Evolutionary conservation across 1,284 basidiomycete genomes (phyloP), one percentile per base, ranked within the genome.

Genomic region (Leccinum subspadiceum): DNA sequence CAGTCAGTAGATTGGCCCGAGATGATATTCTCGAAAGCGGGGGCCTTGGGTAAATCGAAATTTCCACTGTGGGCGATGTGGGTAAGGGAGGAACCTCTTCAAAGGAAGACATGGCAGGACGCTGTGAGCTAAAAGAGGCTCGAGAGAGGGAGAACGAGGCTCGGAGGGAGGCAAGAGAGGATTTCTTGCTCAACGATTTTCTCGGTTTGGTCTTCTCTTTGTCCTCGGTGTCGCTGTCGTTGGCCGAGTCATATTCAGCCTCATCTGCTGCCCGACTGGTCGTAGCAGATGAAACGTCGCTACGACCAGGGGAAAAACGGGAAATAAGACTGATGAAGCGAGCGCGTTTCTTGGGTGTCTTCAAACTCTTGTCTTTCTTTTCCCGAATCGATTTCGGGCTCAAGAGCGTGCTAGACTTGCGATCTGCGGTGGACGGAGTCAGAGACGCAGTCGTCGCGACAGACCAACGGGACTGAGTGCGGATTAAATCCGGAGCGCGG

Each of bases 281-380:
- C 3, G 60, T 53, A 0, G 56, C 26, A 2, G 68, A 56, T 9
- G 63, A 48, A 2, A 54, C 6, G 4, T 73, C 70, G 5, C 22
- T 29, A 15, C 72, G 73, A 24, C 71, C 64, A 0, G 70, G 73
- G 1, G 73, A 74, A 9, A 72, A 24, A 3, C 70, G 71, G 0
- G 72, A 73, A 5, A 72, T 72, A 53, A 72, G 68, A 53, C 66
- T 73, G 33, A 75, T 70, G 54, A 72, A 73, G n/a, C 73, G 71
- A 0, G 72, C 20, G 9, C 70, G 70, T 49, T 75, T 75, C 48
- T 62, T 70, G 5, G 72, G 71, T 0, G 66, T 61, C 53, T 74
- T 75, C 5, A 61, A 3, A 4, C 24, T 2, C 59, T 72, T 73
- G 31, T 59, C 52, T 15, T 70, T 72, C 26, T 68, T 73, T 1